phyloP scores from a whole-genome alignment of 768 basidiomycete species.

The Russula foetens region DNA sequence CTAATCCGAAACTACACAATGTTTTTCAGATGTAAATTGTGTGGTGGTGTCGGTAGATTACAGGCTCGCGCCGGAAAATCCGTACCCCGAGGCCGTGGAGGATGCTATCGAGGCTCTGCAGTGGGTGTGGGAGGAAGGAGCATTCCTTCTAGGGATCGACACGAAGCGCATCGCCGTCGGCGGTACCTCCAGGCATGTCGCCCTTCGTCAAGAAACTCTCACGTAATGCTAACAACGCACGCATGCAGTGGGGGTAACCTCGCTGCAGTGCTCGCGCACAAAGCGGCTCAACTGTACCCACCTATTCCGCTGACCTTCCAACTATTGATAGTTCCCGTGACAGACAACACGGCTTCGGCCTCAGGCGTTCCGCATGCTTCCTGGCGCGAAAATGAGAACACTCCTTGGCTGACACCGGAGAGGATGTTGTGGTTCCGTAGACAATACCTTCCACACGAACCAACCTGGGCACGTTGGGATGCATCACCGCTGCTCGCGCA shows the following conservation, averaged over 20 bases:
- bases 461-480: constrained; percentile 57
- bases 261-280: constrained; percentile 56
- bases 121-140: constrained; percentile 50
- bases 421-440: constrained; percentile 71
- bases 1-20: not conserved
- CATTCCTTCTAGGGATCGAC: constrained; percentile 39
- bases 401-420: constrained; percentile 50
- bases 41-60: constrained; percentile 64
- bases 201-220: not conserved
- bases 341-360: constrained; percentile 55
- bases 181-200: constrained; percentile 55
- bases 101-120: constrained; percentile 60
- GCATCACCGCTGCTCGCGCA: constrained; percentile 68
- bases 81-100: constrained; percentile 63
- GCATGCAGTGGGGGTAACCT: constrained; percentile 56
- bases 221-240: not conserved
- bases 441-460: constrained; percentile 57
- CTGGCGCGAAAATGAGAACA: constrained; percentile 50
- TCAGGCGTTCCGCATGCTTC: constrained; percentile 32
- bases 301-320: constrained; percentile 52
- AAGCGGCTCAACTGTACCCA: constrained; percentile 41
- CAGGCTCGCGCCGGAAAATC: constrained; percentile 61
- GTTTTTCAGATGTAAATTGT: constrained; percentile 42
- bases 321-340: constrained; percentile 63
- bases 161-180: constrained; percentile 54